Evolutionary conservation across 78 protist species (phyloP).

Genomic region (Paratrimastix pyriformis): DNA sequence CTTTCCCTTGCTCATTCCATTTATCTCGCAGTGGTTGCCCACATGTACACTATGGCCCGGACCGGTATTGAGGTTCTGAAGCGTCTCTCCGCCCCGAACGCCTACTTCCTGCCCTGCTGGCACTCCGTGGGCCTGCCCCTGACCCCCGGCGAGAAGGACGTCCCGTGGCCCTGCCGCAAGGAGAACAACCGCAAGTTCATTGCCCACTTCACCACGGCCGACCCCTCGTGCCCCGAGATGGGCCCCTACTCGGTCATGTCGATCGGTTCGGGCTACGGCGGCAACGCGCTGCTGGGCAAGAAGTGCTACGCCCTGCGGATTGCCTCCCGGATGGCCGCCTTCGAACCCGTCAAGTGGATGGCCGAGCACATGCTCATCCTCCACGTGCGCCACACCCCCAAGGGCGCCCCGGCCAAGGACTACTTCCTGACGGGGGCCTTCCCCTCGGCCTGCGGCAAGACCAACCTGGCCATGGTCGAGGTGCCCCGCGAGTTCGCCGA

Average conservation of each 20-base stretch:
- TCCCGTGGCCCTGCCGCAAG: slow-evolving; percentile 65
- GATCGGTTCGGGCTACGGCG: slow-evolving; percentile 79
- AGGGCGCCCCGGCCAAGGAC: slow-evolving; percentile 3
- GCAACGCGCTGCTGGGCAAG: slow-evolving; percentile 85
- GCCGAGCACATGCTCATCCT: slow-evolving; percentile 88
- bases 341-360: slow-evolving; percentile 62
- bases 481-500: slow-evolving; percentile 47
- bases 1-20: no score
- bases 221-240: slow-evolving; percentile 36
- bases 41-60: slow-evolving; percentile 74
- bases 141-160: slow-evolving; percentile 40
- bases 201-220: slow-evolving; percentile 47
- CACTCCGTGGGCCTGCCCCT: slow-evolving; percentile 76
- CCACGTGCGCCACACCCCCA: slow-evolving; percentile 47
- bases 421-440: slow-evolving; percentile 65
- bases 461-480: slow-evolving; percentile 68
- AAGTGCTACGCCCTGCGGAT: slow-evolving; percentile 78
- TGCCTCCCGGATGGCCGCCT: slow-evolving; percentile 60
- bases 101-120: slow-evolving; percentile 54
- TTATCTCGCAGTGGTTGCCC: slow-evolving; percentile 59
- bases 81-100: not conserved
- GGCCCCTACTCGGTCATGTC: slow-evolving; percentile 41
- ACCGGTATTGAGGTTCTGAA: slow-evolving; percentile 41
- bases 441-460: slow-evolving; percentile 90
- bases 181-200: slow-evolving; percentile 47